Base-by-base conservation (phyloP, 768 basidiomycete genomes). In the Auriscalpium orientale region DNA sequence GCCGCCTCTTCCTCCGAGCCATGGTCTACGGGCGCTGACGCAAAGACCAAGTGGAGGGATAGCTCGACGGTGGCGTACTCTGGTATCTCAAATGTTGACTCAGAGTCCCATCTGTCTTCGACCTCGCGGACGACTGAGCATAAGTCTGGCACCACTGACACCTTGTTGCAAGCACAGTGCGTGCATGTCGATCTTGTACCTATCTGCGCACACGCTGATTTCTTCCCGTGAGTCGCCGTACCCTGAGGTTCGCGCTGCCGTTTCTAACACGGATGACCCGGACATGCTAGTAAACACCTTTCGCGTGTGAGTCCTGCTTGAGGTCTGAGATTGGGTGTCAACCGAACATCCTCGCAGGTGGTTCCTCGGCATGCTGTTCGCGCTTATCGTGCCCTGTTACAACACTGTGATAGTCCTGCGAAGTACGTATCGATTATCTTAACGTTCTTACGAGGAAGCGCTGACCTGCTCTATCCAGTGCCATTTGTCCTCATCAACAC, bases 191-290 rank as follows among this genome's bases (percentile, higher is more conserved):
- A 28, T 28, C 22, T 28, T 28, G 22, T 28, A 28, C 5, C 22
- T 28, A 28, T 28, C 3, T 28, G 22, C 22, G 5, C 22, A 28
- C 22, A 28, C 5, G 22, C 22, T 28, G 22, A 28, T 28, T 2
- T 28, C 52, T 37, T n/a, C 9, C 60, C 89, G 88, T 61, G 92
- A 95, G 68, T 92, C 91, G 1, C 89, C 90, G 13, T 92, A 92
- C 64, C 84, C 91, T 1, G 91, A 94, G 76, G 91, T 93, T 38
- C 82, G 90, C 55, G 89, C 91, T 20, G 85, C 91, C 13, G 87
- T 93, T 10, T 74, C 88, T 12, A 91, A 84, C 60, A 74, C 83
- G 20, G 91, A 95, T 65, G 91, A 92, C 64, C 82, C 86, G 2
- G 70, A 73, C 9, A 89, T 92, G 74, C 83, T 84, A 1, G 85